Base-by-base conservation (phyloP, 495 filamentous ascomycete genomes). In the Pseudoneurospora amorphoporcata region DNA sequence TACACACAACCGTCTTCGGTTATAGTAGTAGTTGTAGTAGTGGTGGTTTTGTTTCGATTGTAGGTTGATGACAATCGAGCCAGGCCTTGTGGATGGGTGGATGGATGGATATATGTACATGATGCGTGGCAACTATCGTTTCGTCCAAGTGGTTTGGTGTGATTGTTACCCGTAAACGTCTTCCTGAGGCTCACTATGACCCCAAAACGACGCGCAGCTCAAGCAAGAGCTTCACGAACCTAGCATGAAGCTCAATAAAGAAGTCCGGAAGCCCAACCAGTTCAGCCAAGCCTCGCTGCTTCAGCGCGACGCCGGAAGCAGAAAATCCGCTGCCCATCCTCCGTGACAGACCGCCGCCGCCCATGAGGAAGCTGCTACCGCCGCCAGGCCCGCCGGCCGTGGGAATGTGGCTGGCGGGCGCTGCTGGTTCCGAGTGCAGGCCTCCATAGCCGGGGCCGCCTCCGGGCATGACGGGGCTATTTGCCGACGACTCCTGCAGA, bases 221-320 rank as follows among this genome's bases (percentile, higher is more conserved):
- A 58, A 91, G 85, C 71, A 95, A 78, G 43, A 96, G 81, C 68
- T 87, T 86, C 17, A 94, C 91, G 79, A 98, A 97, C 42, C 87
- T 82, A 35, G 88, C 87, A 81, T 98, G 94, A 45, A 97, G 81
- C 80, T 96, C 89, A 39, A 97, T 89, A 79, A 98, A 98, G 75
- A 98, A 91, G 79, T 93, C 90, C 37, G 92, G 92, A 71, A 92
- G 86, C 39, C 94, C 94, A 17, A 94, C 90, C 69, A 98, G 88
- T 81, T 98, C 94, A 1, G 92, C 91, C 68, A 98, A 82, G 40
- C 92, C 92, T 72, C 92, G 88, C 32, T 91, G 89, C 73, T 90
- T 90, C 70, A 92, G 87, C 68, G 84, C 76, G 69, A 84, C 81
- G 35, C 83, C 80, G 68, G 83, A 75, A 71, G 84, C 82, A 40